Base-by-base conservation (phyloP, 371 early-diverging fungal species). In the Actinomortierella ambigua region DNA sequence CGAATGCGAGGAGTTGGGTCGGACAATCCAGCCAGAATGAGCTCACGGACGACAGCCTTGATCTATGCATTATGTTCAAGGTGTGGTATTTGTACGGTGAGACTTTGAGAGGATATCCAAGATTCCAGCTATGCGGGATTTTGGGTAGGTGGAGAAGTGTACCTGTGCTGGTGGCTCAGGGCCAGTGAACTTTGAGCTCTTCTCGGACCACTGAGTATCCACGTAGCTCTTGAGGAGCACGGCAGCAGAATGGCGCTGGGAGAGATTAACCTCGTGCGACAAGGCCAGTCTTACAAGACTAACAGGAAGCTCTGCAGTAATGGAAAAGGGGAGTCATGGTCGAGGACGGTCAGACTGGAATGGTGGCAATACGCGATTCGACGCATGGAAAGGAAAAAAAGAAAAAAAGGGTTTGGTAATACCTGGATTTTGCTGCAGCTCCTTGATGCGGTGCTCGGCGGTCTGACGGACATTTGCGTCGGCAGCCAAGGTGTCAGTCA, bases 191-290 rank as follows among this genome's bases (percentile, higher is more conserved):
- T 80, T 82, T 20, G 85, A 83, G 18, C 79, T 71, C 53, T 82
- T 81, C 18, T 81, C 50, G 11, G 91, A 87, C 96, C 96, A 95
- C 76, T 92, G 89, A 4, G 82, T 83, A 57, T 86, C 86, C 17
- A 94, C 79, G 65, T 90, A 94, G 5, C 84, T 82, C 69, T 90
- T 93, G 23, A 96, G 76, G 40, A 89, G 81, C 17, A 94, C 69
- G 17, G 92, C 89, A n/a, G 95, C 93, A 29, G 88, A 82, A 77
- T 71, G 95, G 57, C 93, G 88, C 52, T 90, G 84, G n/a, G 88
- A 80, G 50, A 84, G 56, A 11, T 82, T 79, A 49, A 85, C 78
- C 57, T 88, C 87, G 41, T 81, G 82, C n/a, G 91, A 80, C 8
- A 89, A 68, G 0, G 90, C 84, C 28, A 92, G 80, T 48, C 82